Conservation (phyloP, 306 rosid genomes). For the Prunus mume region DNA sequence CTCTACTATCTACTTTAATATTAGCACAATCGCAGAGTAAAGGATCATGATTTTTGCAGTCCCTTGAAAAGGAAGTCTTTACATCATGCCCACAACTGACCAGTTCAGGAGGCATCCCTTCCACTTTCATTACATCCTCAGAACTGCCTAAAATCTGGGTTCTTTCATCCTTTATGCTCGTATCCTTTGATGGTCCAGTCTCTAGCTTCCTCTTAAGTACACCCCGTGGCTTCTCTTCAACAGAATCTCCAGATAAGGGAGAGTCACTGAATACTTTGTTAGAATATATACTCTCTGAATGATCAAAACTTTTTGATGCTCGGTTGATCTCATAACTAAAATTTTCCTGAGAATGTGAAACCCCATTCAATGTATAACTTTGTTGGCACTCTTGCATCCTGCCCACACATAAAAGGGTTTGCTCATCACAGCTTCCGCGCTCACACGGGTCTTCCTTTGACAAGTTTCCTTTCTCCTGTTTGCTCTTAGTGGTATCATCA, state of each 20-base stretch:
- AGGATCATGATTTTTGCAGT: constrained; percentile 18
- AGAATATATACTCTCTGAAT: constrained; percentile 9
- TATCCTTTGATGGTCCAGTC: constrained; percentile 23
- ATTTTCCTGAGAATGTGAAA: constrained; percentile 21
- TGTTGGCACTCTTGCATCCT: constrained; percentile 11
- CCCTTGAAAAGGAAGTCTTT: constrained; percentile 1
- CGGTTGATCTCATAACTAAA: constrained; percentile 11
- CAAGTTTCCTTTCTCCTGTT: constrained; percentile 18
- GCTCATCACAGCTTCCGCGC: constrained; percentile 37
- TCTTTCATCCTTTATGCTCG: constrained; percentile 26
- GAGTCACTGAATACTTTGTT: constrained; percentile 16
- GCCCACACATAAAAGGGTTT: constrained; percentile 4
- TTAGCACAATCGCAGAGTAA: constrained; percentile 11
- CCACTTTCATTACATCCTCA: constrained; percentile 28
- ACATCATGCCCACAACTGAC: constrained; percentile 24
- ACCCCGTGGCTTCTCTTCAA: constrained; percentile 49
- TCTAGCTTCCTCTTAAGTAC: constrained; percentile 38
- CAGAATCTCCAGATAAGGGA: constrained; percentile 24
- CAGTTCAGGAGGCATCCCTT: constrained; percentile 22
- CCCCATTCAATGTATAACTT: constrained; percentile 33
- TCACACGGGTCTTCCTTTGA: constrained; percentile 35
- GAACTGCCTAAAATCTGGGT: constrained; percentile 14
- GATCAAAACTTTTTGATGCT: constrained; percentile 24
- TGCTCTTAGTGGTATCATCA: constrained; percentile 18
- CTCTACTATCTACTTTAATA: constrained; percentile 43